Percentiles rank a stretch among this genome's conserved stretches.
Conservation (phyloP, 768 basidiomycete genomes). For the Boletus edulis region DNA sequence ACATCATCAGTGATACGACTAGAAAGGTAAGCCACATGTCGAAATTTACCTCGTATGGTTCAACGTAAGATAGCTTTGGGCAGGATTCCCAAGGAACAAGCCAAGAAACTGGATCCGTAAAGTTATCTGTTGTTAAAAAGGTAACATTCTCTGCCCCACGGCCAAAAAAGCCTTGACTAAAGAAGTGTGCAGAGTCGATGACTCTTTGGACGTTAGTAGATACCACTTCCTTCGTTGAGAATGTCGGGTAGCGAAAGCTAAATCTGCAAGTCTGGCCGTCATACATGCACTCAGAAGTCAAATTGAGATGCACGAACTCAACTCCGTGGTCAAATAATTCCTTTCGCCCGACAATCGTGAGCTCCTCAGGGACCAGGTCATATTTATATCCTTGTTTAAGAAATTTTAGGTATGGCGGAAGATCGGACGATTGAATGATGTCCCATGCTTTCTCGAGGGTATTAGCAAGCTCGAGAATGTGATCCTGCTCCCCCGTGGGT, state of each 20-base stretch:
- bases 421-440: constrained; percentile 24
- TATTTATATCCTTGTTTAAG: constrained; percentile 36
- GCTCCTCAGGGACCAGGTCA: constrained; percentile 32
- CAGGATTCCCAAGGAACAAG: constrained; percentile 40
- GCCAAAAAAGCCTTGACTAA: constrained; percentile 39
- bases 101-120: constrained; percentile 36
- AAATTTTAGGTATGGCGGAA: constrained; percentile 35
- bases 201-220: constrained; percentile 24
- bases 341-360: constrained; percentile 36
- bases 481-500: constrained; percentile 27
- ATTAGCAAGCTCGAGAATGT: constrained; percentile 30
- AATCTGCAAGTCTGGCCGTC: constrained; percentile 9
- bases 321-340: constrained; percentile 42
- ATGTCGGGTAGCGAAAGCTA: constrained; percentile 18
- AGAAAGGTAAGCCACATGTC: neutral
- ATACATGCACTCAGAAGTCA: neutral
- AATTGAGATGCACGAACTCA: constrained; percentile 23
- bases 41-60: neutral
- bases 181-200: constrained; percentile 42
- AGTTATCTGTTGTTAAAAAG: constrained; percentile 32
- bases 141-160: constrained; percentile 21
- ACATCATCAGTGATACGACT: neutral
- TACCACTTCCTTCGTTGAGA: constrained; percentile 11
- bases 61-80: constrained; percentile 3
- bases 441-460: constrained; percentile 28